A percentile compares a stretch with the other conserved stretches of the same genome.
These are phyloP conservation scores for Didymella arachidicola DNA, from an alignment of 2,329 filamentous ascomycete species.

Conservation along the genomic window DNA sequence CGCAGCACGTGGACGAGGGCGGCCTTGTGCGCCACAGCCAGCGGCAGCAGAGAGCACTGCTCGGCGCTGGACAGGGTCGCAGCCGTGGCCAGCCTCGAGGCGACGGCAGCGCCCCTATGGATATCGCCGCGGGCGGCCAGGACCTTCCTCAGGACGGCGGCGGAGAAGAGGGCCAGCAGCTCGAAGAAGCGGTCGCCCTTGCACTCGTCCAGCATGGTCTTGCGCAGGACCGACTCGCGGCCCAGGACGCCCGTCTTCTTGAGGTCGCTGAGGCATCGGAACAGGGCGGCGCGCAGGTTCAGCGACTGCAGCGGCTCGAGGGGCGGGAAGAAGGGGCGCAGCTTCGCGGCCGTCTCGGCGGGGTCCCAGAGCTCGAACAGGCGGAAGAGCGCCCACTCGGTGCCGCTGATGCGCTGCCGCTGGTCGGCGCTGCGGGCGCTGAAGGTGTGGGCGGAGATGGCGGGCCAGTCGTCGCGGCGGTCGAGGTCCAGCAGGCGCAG, in stretches of 20 bases:
- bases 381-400: slow-evolving; percentile 92
- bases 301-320: slow-evolving; percentile 88
- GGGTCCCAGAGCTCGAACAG: slow-evolving; percentile 86
- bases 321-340: slow-evolving; percentile 89
- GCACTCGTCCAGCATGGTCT: slow-evolving; percentile 97
- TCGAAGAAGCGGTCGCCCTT: slow-evolving; percentile 91
- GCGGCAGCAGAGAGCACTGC: slow-evolving; percentile 61
- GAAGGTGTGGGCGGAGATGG: slow-evolving; percentile 74
- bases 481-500: slow-evolving; percentile 84
- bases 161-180: slow-evolving; percentile 82
- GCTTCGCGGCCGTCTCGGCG: slow-evolving; percentile 76
- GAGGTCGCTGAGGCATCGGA: slow-evolving; percentile 79
- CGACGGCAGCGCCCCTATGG: slow-evolving; percentile 47
- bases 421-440: slow-evolving; percentile 74
- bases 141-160: slow-evolving; percentile 77
- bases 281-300: slow-evolving; percentile 84
- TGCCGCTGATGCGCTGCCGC: slow-evolving; percentile 80
- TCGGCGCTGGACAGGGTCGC: slow-evolving; percentile 39
- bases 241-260: slow-evolving; percentile 89
- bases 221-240: slow-evolving; percentile 80
- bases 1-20: slow-evolving; percentile 68
- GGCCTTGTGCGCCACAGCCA: slow-evolving; percentile 76
- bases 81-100: slow-evolving; percentile 60
- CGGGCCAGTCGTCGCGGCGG: slow-evolving; percentile 78
- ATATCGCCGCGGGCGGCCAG: slow-evolving; percentile 61